Conservation (phyloP, 2,329 filamentous ascomycete species). For the Elsinoe australis region DNA sequence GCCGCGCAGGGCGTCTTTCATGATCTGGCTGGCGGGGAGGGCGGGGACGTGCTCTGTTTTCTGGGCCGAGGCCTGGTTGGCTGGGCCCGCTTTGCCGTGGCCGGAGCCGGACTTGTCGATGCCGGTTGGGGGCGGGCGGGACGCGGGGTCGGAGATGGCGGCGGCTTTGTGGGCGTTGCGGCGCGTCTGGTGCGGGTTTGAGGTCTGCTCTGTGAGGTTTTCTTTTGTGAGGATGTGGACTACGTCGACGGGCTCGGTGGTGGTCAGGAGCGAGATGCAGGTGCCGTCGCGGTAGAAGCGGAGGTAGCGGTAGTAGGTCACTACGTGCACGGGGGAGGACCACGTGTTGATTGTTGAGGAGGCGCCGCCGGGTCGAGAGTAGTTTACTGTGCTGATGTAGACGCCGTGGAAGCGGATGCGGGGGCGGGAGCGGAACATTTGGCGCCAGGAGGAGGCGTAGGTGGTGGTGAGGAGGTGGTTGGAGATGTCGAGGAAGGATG, state of each 20-base stretch:
- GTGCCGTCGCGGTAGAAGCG: conserved; percentile 90
- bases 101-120: conserved; percentile 9
- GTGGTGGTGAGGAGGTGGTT: conserved; percentile 24
- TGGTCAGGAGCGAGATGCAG: conserved; percentile 71
- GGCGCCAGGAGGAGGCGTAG: conserved; percentile 39
- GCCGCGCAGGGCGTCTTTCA: conserved; percentile 61
- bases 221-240: conserved; percentile 75
- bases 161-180: conserved; percentile 5
- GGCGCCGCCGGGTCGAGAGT: conserved; percentile 72
- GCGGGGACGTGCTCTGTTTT: conserved; percentile 30
- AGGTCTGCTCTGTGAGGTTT: conserved; percentile 39
- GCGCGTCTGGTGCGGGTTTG: conserved; percentile 6
- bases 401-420: conserved; percentile 89
- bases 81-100: conserved; percentile 1
- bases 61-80: not conserved
- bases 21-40: conserved; percentile 45
- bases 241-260: conserved; percentile 73
- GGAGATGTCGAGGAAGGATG: conserved; percentile 17
- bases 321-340: conserved; percentile 79
- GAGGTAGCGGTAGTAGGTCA: conserved; percentile 96
- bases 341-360: conserved; percentile 65
- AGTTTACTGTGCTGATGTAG: conserved; percentile 96
- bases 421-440: conserved; percentile 73
- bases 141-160: not conserved
- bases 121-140: conserved; percentile 9